Conservation (phyloP, 2,329 filamentous ascomycete genomes). For the Sclerotinia borealis region DNA sequence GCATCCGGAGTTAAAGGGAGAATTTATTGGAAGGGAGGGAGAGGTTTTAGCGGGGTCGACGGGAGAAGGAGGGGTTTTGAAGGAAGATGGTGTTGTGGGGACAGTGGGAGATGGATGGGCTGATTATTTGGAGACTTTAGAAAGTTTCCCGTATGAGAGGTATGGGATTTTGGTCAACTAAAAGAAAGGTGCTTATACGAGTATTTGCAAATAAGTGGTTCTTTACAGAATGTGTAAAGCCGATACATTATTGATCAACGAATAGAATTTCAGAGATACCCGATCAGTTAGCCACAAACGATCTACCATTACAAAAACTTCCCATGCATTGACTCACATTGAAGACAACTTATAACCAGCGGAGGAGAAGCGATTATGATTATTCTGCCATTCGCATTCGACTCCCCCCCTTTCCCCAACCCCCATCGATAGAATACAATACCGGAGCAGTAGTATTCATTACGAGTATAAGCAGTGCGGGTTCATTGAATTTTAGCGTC, state of each 20-base stretch:
- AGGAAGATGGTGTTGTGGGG: constrained; percentile 54
- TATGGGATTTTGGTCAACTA: constrained; percentile 45
- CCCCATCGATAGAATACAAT: background rate
- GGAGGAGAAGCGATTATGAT: background rate
- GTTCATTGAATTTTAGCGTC: too few relatives aligned
- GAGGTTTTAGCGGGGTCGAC: constrained; percentile 76
- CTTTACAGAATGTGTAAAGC: background rate
- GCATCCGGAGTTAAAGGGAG: constrained; percentile 68
- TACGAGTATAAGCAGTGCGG: background rate
- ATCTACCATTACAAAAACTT: background rate
- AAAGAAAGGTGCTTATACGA: background rate
- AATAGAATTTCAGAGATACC: background rate
- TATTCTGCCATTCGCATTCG: background rate
- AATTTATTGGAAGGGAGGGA: constrained; percentile 69
- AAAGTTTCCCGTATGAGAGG: constrained; percentile 51
- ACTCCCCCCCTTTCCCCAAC: background rate
- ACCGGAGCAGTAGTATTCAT: background rate
- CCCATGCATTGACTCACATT: background rate
- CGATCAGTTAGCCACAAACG: background rate
- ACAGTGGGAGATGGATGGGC: constrained; percentile 56
- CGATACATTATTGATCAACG: background rate
- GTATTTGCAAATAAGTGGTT: too few relatives aligned
- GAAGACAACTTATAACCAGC: background rate
- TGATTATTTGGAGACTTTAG: constrained; percentile 46
- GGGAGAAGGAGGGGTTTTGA: constrained; percentile 35